These are phyloP conservation scores for Trichosporon ovoides DNA, from an alignment of 1,284 basidiomycete genomes.

Conservation along the genomic window DNA sequence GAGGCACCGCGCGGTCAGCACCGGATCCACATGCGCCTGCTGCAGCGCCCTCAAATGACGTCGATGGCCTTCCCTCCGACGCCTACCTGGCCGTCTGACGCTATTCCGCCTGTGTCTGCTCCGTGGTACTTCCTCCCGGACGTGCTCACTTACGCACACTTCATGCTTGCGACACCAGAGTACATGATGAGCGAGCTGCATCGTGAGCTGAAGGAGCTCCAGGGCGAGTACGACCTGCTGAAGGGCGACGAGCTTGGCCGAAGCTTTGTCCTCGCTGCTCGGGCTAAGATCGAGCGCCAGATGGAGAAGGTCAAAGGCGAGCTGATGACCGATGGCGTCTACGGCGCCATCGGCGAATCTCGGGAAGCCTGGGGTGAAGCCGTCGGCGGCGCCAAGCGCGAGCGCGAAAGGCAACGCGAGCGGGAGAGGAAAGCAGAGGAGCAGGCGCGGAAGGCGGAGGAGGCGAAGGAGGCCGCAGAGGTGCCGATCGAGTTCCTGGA, in stretches of 20 bases:
- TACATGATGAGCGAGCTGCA: constrained; percentile 71
- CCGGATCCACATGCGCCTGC: constrained; percentile 72
- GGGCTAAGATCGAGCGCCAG: constrained; percentile 67
- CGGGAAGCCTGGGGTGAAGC: constrained; percentile 41
- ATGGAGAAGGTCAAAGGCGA: constrained; percentile 65
- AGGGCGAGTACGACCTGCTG: constrained; percentile 55
- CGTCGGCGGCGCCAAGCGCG: constrained; percentile 40
- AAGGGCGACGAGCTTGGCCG: constrained; percentile 68
- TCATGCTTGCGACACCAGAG: constrained; percentile 90
- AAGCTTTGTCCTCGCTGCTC: constrained; percentile 73
- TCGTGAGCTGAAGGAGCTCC: constrained; percentile 67
- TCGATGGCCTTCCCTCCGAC: constrained; percentile 93
- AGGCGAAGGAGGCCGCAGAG: constrained; percentile 22
- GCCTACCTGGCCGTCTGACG: constrained; percentile 84
- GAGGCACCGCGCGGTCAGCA: constrained; percentile 17
- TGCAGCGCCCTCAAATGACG: constrained; percentile 88
- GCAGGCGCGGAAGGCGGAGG: constrained; percentile 34
- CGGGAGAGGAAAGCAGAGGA: constrained; percentile 35
- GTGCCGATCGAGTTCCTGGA: constrained; percentile 13
- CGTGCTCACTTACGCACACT: constrained; percentile 80
- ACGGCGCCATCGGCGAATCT: constrained; percentile 36
- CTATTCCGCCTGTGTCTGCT: constrained; percentile 75
- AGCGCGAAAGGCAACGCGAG: constrained; percentile 50
- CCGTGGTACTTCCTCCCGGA: constrained; percentile 96
- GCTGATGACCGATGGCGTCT: constrained; percentile 58